Conservation (phyloP, 1,139 yeast genomes). For the Wickerhamomyces sp. region DNA sequence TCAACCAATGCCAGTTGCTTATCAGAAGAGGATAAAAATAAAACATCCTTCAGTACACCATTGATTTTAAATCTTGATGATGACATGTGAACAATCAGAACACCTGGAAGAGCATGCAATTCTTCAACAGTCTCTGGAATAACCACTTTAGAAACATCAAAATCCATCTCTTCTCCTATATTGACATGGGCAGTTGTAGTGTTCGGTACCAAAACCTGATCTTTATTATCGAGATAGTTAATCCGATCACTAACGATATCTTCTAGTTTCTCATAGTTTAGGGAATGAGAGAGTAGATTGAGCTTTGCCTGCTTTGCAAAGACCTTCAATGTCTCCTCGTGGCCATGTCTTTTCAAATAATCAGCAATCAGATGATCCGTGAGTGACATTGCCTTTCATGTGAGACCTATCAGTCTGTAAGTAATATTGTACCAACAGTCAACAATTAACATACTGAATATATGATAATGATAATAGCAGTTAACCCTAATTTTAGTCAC, state of each 20-base stretch:
- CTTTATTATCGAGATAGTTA: constrained; percentile 29
- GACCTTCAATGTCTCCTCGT: constrained; percentile 38
- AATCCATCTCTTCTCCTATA: constrained; percentile 8
- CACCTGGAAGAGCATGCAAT: constrained; percentile 1
- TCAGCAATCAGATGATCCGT: constrained; percentile 47
- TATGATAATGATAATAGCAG: too few species aligned
- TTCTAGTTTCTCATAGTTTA: constrained; percentile 41
- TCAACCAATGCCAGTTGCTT: constrained; percentile 13
- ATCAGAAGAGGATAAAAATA: constrained; percentile 13
- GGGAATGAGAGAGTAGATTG: constrained; percentile 25
- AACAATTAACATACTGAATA: too few species aligned
- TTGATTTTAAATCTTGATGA: constrained; percentile 5
- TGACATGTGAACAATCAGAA: constrained; percentile 18
- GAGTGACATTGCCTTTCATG: constrained; percentile 9
- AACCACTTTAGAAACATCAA: constrained; percentile 4
- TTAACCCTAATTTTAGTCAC: constrained; percentile 1
- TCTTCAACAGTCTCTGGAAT: neutral
- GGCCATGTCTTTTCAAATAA: constrained; percentile 45
- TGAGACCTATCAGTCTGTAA: neutral
- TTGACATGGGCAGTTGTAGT: constrained; percentile 1
- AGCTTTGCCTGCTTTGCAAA: constrained; percentile 46
- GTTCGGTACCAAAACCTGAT: constrained; percentile 9
- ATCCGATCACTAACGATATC: constrained; percentile 50
- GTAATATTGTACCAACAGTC: neutral
- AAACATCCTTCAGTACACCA: constrained; percentile 4